A percentile compares a stretch with the other conserved stretches of the same genome.
phyloP scores from a whole-genome alignment of 2,329 filamentous ascomycete genomes.

The Stagonosporopsis rhizophila region DNA sequence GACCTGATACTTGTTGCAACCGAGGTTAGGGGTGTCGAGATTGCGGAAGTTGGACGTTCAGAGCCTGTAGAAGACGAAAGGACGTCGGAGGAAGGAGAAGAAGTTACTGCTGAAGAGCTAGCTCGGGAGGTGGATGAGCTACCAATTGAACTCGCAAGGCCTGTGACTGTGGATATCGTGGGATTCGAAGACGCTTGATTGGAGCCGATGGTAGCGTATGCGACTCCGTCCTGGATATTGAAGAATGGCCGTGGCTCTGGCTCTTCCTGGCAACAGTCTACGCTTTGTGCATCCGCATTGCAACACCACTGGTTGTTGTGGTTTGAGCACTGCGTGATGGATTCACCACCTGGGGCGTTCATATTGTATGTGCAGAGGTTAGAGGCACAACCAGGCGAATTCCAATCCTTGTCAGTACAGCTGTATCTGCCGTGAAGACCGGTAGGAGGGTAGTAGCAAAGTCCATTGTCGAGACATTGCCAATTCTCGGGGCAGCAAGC shows the following conservation, averaged over 20 bases:
- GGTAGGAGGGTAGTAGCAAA: constrained; percentile 39
- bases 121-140: constrained; percentile 23
- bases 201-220: constrained; percentile 43
- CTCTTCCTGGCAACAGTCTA: constrained; percentile 44
- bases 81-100: constrained; percentile 11
- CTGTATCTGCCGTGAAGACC: constrained; percentile 44
- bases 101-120: constrained; percentile 13
- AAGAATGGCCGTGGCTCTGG: constrained; percentile 45
- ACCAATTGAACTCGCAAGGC: constrained; percentile 26
- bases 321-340: constrained; percentile 41
- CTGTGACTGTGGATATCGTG: constrained; percentile 37
- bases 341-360: constrained; percentile 38
- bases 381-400: constrained; percentile 39
- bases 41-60: constrained; percentile 8
- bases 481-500: constrained; percentile 48
- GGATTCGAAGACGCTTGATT: constrained; percentile 28
- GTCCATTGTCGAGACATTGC: constrained; percentile 48
- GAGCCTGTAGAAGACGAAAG: constrained; percentile 7
- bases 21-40: constrained; percentile 34
- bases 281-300: constrained; percentile 36
- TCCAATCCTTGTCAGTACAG: constrained; percentile 47
- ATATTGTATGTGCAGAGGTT: constrained; percentile 46
- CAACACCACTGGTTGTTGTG: constrained; percentile 48
- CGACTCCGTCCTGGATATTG: constrained; percentile 37
- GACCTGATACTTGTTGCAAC: constrained; percentile 28